Conservation (phyloP, 108 stramenopile species). For the Nitzschia sp. region DNA sequence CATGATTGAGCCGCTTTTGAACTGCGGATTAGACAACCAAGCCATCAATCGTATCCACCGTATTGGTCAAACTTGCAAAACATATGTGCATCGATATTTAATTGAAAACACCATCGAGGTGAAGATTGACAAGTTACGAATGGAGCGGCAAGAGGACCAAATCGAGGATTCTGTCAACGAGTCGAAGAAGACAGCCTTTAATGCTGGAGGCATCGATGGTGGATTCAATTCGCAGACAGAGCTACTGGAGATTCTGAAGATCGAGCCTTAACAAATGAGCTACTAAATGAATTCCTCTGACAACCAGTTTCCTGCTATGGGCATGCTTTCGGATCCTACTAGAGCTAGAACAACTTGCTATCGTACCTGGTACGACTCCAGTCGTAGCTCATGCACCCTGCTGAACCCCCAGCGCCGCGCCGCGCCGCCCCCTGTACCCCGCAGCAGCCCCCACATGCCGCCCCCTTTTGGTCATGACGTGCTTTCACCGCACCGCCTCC, state of each 20-base stretch:
- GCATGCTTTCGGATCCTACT: too few relatives aligned
- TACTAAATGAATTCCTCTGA: too few relatives aligned
- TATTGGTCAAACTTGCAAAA: slow-evolving; percentile 76
- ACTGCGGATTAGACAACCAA: slow-evolving; percentile 62
- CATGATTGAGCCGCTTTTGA: slow-evolving; percentile 86
- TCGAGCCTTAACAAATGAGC: not conserved
- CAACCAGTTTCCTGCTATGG: too few relatives aligned
- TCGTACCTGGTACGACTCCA: too few relatives aligned
- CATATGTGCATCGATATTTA: slow-evolving; percentile 78
- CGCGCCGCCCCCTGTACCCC: too few relatives aligned
- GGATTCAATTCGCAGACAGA: slow-evolving; percentile 36
- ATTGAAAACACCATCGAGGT: slow-evolving; percentile 78
- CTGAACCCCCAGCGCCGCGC: too few relatives aligned
- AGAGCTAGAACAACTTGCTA: too few relatives aligned
- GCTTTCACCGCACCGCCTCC: too few relatives aligned
- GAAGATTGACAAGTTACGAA: slow-evolving; percentile 63
- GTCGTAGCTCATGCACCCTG: too few relatives aligned
- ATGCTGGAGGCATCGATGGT: slow-evolving; percentile 55
- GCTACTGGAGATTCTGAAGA: not conserved
- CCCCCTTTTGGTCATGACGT: too few relatives aligned
- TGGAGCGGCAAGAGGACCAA: slow-evolving; percentile 41
- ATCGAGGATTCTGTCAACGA: slow-evolving; percentile 38
- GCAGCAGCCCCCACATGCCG: too few relatives aligned
- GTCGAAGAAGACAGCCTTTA: slow-evolving; percentile 12
- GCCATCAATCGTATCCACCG: slow-evolving; percentile 60